A percentile compares a stretch with the other conserved stretches of the same genome.
phyloP scores from a whole-genome alignment of 768 basidiomycete genomes.

The Naganishia friedmannii region DNA sequence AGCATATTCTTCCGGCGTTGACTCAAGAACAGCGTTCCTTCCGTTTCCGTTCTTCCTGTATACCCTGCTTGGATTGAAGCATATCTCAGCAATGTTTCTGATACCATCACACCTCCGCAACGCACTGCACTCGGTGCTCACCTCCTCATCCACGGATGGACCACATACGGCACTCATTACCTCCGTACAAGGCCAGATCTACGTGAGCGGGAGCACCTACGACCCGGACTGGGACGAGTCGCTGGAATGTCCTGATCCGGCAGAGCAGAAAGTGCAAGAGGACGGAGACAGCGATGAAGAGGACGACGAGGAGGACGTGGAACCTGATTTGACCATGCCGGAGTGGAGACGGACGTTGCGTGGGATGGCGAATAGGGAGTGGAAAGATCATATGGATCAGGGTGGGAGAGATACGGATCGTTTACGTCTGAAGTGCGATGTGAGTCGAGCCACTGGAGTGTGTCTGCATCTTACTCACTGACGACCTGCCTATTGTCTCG shows the following conservation, averaged over 20 bases:
- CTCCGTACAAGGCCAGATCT: conserved; percentile 9
- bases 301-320: background rate
- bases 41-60: background rate
- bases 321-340: conserved; percentile 15
- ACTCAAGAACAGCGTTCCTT: no score
- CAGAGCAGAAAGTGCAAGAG: background rate
- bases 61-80: background rate
- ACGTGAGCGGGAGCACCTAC: conserved; percentile 12
- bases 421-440: conserved; percentile 15
- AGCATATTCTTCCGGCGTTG: background rate
- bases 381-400: conserved; percentile 13
- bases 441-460: background rate
- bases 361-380: conserved; percentile 21
- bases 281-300: background rate
- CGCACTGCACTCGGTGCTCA: conserved; percentile 13
- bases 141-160: background rate
- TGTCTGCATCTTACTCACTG: no score
- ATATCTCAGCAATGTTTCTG: conserved; percentile 3
- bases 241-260: background rate
- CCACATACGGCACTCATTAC: conserved; percentile 14
- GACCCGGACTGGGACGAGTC: conserved; percentile 20
- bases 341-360: conserved; percentile 20
- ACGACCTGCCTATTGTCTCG: no score
- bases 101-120: conserved; percentile 17
- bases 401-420: conserved; percentile 17